phyloP scores from a whole-genome alignment of 1,284 basidiomycete species.

The Ustilago lituana region DNA sequence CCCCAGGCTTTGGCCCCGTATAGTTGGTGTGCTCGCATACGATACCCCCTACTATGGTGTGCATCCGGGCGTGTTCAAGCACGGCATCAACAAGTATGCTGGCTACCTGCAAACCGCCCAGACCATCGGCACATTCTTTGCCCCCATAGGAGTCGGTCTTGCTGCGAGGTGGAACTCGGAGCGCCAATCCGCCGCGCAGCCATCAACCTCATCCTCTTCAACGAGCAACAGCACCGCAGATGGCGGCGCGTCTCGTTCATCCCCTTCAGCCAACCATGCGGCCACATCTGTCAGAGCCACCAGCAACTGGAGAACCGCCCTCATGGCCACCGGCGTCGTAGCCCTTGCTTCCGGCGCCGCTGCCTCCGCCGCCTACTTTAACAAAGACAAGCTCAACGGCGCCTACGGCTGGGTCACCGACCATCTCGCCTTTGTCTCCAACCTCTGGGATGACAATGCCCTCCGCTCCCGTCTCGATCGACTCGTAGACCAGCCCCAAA shows the following conservation, averaged over 20 bases:
- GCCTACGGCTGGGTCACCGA: conserved; percentile 76
- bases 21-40: conserved; percentile 83
- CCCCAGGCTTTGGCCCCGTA: conserved; percentile 81
- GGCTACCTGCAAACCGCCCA: conserved; percentile 78
- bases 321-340: conserved; percentile 71
- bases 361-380: conserved; percentile 73
- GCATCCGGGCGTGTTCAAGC: conserved; percentile 86
- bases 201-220: conserved; percentile 21
- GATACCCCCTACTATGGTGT: conserved; percentile 77
- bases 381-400: conserved; percentile 72
- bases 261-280: neutral
- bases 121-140: conserved; percentile 69
- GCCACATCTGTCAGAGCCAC: conserved; percentile 14
- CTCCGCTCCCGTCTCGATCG: conserved; percentile 72
- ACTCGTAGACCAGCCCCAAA: conserved; percentile 46
- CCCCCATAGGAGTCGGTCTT: conserved; percentile 70
- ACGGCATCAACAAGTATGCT: conserved; percentile 79
- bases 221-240: conserved; percentile 33
- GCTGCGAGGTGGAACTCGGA: conserved; percentile 68
- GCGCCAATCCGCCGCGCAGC: conserved; percentile 18
- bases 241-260: conserved; percentile 30
- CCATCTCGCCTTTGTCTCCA: conserved; percentile 89
- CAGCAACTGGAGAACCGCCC: conserved; percentile 30
- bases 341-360: conserved; percentile 80
- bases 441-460: conserved; percentile 81